These are phyloP conservation scores for Westerdykella aurantiaca DNA, from an alignment of 2,329 filamentous ascomycete species.

Conservation along the genomic window DNA sequence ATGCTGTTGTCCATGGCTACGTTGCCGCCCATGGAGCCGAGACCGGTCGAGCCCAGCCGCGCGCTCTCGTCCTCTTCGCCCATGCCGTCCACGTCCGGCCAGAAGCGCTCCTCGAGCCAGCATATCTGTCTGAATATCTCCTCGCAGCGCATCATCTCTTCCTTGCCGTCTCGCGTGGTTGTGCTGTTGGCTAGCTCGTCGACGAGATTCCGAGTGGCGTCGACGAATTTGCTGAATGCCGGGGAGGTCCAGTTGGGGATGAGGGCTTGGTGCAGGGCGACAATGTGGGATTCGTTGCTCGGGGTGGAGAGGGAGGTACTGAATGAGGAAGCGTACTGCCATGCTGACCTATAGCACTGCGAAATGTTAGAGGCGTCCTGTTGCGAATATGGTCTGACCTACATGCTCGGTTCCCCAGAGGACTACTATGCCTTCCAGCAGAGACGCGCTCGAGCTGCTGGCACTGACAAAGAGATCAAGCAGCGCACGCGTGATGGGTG, in stretches of 20 bases:
- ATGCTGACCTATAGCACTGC: slow-evolving; percentile 44
- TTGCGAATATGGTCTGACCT: slow-evolving; percentile 11
- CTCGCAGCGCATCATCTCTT: slow-evolving; percentile 45
- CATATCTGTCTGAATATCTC: slow-evolving; percentile 45
- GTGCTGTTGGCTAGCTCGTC: slow-evolving; percentile 47
- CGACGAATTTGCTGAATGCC: slow-evolving; percentile 47
- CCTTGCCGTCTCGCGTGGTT: slow-evolving; percentile 43
- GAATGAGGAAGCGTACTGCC: slow-evolving; percentile 45
- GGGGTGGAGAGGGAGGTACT: slow-evolving; percentile 34
- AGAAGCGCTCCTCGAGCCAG: slow-evolving; percentile 46
- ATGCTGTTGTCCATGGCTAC: slow-evolving; percentile 17
- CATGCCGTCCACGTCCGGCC: slow-evolving; percentile 47
- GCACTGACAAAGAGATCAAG: slow-evolving; percentile 57
- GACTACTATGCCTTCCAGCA: slow-evolving; percentile 66
- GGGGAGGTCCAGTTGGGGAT: slow-evolving; percentile 49
- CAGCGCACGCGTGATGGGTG: slow-evolving; percentile 49
- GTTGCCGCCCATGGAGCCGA: slow-evolving; percentile 13
- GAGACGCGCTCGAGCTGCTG: slow-evolving; percentile 44
- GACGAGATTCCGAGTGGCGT: slow-evolving; percentile 44
- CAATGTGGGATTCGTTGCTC: slow-evolving; percentile 40
- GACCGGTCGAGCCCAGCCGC: slow-evolving; percentile 12
- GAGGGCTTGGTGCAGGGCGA: slow-evolving; percentile 46
- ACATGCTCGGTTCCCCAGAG: slow-evolving; percentile 70
- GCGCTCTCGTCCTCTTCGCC: slow-evolving; percentile 41
- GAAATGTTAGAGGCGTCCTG: slow-evolving; percentile 4